A percentile compares a stretch with the other conserved stretches of the same genome.
Evolutionary conservation across 2,329 filamentous ascomycete species (phyloP).

Genomic region (Aspergillus sp.): DNA sequence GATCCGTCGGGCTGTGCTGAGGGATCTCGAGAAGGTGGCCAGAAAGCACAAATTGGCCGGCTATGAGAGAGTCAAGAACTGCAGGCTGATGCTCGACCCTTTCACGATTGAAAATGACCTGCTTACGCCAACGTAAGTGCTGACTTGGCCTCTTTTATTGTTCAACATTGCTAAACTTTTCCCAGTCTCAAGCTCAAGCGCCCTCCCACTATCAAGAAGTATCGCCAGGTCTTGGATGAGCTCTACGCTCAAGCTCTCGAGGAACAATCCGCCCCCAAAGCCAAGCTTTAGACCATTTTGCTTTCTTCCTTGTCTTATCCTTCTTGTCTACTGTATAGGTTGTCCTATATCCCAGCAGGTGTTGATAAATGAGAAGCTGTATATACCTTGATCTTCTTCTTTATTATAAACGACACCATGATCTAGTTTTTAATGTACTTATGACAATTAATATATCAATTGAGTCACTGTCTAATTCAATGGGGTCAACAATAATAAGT

Average conservation of each 20-base stretch:
- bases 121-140: conserved; percentile 44
- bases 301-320: neutral
- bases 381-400: neutral
- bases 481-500: too few species aligned
- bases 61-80: conserved; percentile 74
- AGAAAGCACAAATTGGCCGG: conserved; percentile 84
- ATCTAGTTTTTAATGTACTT: neutral
- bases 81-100: conserved; percentile 73
- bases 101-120: conserved; percentile 92
- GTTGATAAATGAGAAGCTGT: neutral
- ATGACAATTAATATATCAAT: too few species aligned
- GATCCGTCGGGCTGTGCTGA: conserved; percentile 67
- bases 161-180: conserved; percentile 11
- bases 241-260: conserved; percentile 53
- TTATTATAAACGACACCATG: neutral
- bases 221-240: conserved; percentile 51
- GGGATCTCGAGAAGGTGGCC: conserved; percentile 70
- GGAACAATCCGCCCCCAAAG: conserved; percentile 30
- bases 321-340: conserved; percentile 4
- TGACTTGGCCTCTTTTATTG: neutral
- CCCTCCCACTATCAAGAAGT: conserved; percentile 59
- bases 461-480: too few species aligned
- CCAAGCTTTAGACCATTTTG: conserved; percentile 30
- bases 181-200: conserved; percentile 64
- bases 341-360: neutral